These are phyloP conservation scores for Aspergillus aculeatinus DNA, from an alignment of 2,329 filamentous ascomycete genomes.

Conservation along the genomic window DNA sequence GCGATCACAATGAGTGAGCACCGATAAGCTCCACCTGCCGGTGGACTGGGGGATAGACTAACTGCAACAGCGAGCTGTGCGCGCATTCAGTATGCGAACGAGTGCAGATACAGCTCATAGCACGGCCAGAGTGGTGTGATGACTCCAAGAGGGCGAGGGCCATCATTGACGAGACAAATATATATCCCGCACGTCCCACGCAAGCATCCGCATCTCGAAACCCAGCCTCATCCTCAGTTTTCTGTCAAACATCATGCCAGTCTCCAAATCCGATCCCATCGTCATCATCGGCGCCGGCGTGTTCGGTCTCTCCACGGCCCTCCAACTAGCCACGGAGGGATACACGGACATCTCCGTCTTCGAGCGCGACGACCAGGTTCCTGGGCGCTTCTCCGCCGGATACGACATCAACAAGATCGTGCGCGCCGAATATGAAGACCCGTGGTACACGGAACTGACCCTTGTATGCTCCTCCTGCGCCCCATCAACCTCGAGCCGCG, in stretches of 20 bases:
- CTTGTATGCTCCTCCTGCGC: slow-evolving; percentile 35
- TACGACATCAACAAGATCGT: slow-evolving; percentile 64
- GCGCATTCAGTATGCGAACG: not conserved
- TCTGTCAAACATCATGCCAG: not conserved
- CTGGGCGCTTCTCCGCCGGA: slow-evolving; percentile 54
- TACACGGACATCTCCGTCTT: slow-evolving; percentile 51
- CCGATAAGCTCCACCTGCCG: no score
- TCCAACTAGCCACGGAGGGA: slow-evolving; percentile 47
- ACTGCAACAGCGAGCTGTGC: not conserved
- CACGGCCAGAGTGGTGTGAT: no score
- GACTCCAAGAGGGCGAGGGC: no score
- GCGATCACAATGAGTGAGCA: not conserved
- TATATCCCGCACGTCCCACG: no score
- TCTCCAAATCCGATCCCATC: slow-evolving; percentile 21
- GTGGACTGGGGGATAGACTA: no score
- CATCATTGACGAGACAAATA: no score
- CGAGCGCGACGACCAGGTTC: slow-evolving; percentile 47
- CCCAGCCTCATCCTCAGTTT: no score
- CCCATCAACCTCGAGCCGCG: no score
- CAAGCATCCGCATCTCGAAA: no score
- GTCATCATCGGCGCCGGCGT: slow-evolving; percentile 48
- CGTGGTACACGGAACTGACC: slow-evolving; percentile 56
- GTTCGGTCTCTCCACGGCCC: slow-evolving; percentile 53
- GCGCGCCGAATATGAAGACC: slow-evolving; percentile 58
- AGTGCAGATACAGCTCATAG: not conserved